Evolutionary conservation across 1,139 yeast genomes (phyloP).

Genomic region (Blastobotrys arbuscula): DNA sequence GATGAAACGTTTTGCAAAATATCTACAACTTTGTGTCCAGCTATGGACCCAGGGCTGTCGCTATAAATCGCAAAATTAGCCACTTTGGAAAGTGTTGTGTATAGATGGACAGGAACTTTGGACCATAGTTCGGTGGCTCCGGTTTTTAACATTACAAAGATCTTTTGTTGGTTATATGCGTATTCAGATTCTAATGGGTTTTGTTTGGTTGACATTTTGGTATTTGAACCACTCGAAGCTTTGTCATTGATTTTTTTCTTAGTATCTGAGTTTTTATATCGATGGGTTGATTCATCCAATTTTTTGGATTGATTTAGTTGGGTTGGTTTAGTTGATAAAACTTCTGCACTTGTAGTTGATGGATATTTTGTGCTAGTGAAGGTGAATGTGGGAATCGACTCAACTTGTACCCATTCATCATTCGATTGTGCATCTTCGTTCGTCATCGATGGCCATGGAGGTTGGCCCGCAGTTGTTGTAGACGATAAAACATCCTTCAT

Average conservation of each 20-base stretch:
- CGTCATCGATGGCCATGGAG: background rate
- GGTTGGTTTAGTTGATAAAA: no score
- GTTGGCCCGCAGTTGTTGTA: background rate
- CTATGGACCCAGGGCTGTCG: constrained; percentile 20
- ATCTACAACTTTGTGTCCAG: constrained; percentile 29
- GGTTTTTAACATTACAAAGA: constrained; percentile 35
- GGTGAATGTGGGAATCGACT: no score
- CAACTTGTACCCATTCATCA: background rate
- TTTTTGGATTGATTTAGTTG: background rate
- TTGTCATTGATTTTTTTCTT: background rate
- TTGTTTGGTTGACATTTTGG: constrained; percentile 19
- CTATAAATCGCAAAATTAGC: constrained; percentile 35
- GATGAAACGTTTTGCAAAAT: constrained; percentile 25
- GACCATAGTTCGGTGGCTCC: constrained; percentile 36
- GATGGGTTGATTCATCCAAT: background rate
- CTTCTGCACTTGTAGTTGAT: background rate
- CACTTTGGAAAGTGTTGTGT: constrained; percentile 33
- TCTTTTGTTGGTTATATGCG: constrained; percentile 23
- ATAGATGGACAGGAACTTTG: constrained; percentile 34
- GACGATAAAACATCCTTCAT: no score
- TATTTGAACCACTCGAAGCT: background rate
- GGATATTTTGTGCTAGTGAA: background rate
- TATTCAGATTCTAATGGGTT: constrained; percentile 27
- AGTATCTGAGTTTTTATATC: background rate
- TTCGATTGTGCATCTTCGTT: background rate